Conservation (phyloP, 2,329 filamentous ascomycete genomes). For the Chalaropsis thielavioides region DNA sequence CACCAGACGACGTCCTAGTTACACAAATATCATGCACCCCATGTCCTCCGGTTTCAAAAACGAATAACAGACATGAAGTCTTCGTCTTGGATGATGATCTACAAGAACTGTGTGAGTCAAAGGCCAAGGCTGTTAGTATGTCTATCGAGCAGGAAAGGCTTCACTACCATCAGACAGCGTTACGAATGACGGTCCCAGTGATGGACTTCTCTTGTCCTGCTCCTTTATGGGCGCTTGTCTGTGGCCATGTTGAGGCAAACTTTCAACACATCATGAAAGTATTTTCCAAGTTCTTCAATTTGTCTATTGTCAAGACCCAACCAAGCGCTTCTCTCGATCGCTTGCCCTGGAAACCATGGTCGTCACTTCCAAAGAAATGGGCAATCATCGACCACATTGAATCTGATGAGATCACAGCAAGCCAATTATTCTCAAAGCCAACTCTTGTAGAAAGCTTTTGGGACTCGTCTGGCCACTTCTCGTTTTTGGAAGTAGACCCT, state of each 20-base stretch:
- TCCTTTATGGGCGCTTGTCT: conserved; percentile 20
- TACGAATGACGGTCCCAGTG: conserved; percentile 23
- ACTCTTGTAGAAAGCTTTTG: not conserved
- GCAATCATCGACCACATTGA: not conserved
- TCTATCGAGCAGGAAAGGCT: conserved; percentile 23
- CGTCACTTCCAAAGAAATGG: not conserved
- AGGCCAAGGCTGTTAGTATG: not conserved
- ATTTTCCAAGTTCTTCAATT: not conserved
- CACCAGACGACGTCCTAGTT: not conserved
- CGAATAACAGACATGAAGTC: not conserved
- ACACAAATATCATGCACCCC: not conserved
- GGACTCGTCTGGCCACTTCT: not conserved
- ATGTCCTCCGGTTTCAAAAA: not conserved
- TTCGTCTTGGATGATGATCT: not conserved
- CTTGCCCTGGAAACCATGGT: conserved; percentile 10
- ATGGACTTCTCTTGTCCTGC: conserved; percentile 22
- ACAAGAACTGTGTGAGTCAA: not conserved
- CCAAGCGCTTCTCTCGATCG: not conserved
- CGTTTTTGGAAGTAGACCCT: not conserved
- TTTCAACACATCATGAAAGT: not conserved
- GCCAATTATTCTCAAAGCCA: not conserved
- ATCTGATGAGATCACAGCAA: not conserved
- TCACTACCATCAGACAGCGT: conserved; percentile 20
- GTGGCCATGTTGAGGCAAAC: not conserved
- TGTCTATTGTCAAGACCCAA: not conserved